phyloP scores from a whole-genome alignment of 2,329 filamentous ascomycete species.

The Trichophyton benhamiae region DNA sequence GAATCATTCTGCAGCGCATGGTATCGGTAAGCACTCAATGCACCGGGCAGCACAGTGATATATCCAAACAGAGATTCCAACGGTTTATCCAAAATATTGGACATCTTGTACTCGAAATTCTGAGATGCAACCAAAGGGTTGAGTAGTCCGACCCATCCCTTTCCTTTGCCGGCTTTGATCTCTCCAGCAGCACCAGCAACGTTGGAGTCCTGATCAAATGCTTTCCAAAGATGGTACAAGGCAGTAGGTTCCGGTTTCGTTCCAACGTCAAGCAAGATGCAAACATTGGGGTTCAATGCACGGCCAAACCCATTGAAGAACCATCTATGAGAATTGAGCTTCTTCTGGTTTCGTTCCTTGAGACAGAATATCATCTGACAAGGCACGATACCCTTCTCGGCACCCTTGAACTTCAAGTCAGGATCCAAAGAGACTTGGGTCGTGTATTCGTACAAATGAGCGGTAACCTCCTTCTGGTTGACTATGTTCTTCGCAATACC shows the following conservation, averaged over 20 bases:
- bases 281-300: slow-evolving; percentile 87
- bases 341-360: slow-evolving; percentile 95
- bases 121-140: slow-evolving; percentile 94
- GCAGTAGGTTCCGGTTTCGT: slow-evolving; percentile 81
- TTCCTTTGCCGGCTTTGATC: slow-evolving; percentile 94
- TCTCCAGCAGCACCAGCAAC: slow-evolving; percentile 94
- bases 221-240: slow-evolving; percentile 97
- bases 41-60: slow-evolving; percentile 91
- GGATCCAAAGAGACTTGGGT: slow-evolving; percentile 93
- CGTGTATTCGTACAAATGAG: slow-evolving; percentile 97
- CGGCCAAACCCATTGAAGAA: slow-evolving; percentile 98
- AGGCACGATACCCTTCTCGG: slow-evolving; percentile 95
- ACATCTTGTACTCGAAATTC: slow-evolving; percentile 99
- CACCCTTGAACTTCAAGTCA: slow-evolving; percentile 96
- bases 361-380: slow-evolving; percentile 98
- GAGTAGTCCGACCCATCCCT: slow-evolving; percentile 65
- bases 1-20: slow-evolving; percentile 94
- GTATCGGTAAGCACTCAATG: slow-evolving; percentile 88
- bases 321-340: slow-evolving; percentile 97
- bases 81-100: slow-evolving; percentile 95
- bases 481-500: slow-evolving; percentile 98
- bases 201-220: slow-evolving; percentile 94
- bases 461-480: slow-evolving; percentile 88
- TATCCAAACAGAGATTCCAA: slow-evolving; percentile 96
- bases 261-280: slow-evolving; percentile 90